These are phyloP conservation scores for Paramecium caudatum DNA, from an alignment of 73 alveolate genomes.

Conservation along the genomic window DNA sequence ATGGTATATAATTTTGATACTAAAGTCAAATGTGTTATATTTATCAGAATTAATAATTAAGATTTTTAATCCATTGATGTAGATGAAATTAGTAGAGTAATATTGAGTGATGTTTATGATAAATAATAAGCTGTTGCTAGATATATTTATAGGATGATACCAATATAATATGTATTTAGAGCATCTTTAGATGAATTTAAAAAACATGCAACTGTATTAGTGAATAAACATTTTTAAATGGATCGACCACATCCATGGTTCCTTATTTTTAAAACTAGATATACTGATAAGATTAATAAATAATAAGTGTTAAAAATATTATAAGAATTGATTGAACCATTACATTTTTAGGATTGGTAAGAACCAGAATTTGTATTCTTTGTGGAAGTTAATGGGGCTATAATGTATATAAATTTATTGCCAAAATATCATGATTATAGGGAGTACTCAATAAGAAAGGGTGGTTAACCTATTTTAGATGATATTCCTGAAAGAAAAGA, in stretches of 20 bases:
- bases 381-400: constrained; percentile 64
- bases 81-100: neutral
- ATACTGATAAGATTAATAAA: constrained; percentile 3
- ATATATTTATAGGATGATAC: constrained; percentile 29
- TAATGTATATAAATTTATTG: constrained; percentile 21
- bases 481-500: neutral
- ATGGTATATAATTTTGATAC: constrained; percentile 62
- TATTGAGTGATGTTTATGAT: constrained; percentile 4
- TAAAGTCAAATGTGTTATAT: constrained; percentile 53
- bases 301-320: neutral
- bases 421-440: constrained; percentile 33
- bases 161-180: constrained; percentile 29
- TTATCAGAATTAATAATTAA: constrained; percentile 51
- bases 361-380: constrained; percentile 60
- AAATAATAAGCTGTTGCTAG: neutral
- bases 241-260: constrained; percentile 53
- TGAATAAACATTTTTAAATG: constrained; percentile 7
- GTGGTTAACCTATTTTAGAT: neutral
- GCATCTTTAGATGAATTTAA: constrained; percentile 35
- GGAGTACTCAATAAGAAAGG: constrained; percentile 23
- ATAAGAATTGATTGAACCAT: constrained; percentile 28
- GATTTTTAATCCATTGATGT: constrained; percentile 55
- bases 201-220: neutral
- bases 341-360: constrained; percentile 49
- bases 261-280: constrained; percentile 16